Evolutionary conservation across 805 yeast genomes (phyloP).

Genomic region (Zygosaccharomyces bisporus): DNA sequence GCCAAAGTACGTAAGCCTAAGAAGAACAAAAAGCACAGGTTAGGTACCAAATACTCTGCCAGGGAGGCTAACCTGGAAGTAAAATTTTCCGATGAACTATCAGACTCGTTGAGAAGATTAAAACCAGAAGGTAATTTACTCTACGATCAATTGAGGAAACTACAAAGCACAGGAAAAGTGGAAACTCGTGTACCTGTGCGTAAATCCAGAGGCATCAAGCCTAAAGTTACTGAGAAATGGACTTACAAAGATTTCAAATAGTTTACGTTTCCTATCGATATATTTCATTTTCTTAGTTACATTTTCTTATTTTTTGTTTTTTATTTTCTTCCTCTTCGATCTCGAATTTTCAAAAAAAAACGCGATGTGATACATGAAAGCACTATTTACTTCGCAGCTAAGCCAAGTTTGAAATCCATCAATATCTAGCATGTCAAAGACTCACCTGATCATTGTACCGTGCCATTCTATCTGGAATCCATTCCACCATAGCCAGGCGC

Average conservation of each 20-base stretch:
- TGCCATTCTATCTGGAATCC: slow-evolving; percentile 61
- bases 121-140: slow-evolving; percentile 88
- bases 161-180: slow-evolving; percentile 82
- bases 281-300: neutral
- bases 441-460: slow-evolving; percentile 48
- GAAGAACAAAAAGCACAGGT: slow-evolving; percentile 34
- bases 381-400: neutral
- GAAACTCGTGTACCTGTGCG: slow-evolving; percentile 73
- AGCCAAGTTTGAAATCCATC: neutral
- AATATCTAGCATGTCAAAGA: slow-evolving; percentile 5
- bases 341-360: neutral
- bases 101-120: slow-evolving; percentile 76
- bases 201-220: slow-evolving; percentile 61
- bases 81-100: slow-evolving; percentile 83
- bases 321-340: slow-evolving; percentile 1
- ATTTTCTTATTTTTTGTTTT: slow-evolving; percentile 1
- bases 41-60: slow-evolving; percentile 47
- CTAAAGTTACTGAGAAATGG: slow-evolving; percentile 87
- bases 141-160: slow-evolving; percentile 72
- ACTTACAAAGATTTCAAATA: slow-evolving; percentile 83
- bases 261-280: slow-evolving; percentile 9
- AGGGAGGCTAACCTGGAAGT: slow-evolving; percentile 56
- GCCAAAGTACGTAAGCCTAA: slow-evolving; percentile 22
- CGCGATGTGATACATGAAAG: neutral
- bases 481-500: slow-evolving; percentile 3